Base-by-base conservation (phyloP, 2,329 filamentous ascomycete species). In the Endoconidiophora polonica region DNA sequence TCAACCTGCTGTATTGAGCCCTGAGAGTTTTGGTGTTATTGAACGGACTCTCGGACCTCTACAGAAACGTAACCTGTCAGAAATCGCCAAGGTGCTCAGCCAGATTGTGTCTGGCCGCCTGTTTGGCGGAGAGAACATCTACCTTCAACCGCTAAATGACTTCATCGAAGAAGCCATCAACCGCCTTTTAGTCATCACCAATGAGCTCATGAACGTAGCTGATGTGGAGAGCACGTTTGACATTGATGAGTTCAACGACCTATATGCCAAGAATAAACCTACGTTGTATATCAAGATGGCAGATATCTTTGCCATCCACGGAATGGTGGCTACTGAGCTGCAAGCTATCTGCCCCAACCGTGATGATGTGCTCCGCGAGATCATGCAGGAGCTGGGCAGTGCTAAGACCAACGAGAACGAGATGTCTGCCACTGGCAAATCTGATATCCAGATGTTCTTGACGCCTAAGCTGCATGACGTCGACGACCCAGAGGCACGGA, bases 231-330 rank as follows among this genome's bases (percentile, higher is more conserved):
- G 78, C 48, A 91, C 91, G 22, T 98, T 96, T 61, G 88, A 96
- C 63, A 95, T 98, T 62, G 91, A 98, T 61, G 91, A 96, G 63
- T 98, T 91, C 75, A 96, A 95, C 62, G 91, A 98, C 60, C 74
- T 98, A 5, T 96, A 96, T 61, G 85, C 90, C 51, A 88, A 93
- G 63, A 91, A 87, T 56, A 94, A 94, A 65, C 91, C 91, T 5
- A 96, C 90, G 0, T 72, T 98, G n/a, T 98, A 96, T 68, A 94
- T 98, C 70, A 98, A 98, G 68, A 90, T 98, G 77, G 77, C 84
- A 14, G 91, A 98, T 62, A 88, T 98, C 52, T 96, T 98, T 63
- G 85, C 90, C 45, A 90, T 98, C 53, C 93, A 98, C 66, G 86
- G 82, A 55, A 73, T 96, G 20, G 76, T 96, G 49, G 81, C 86